phyloP scores from a whole-genome alignment of 306 rosid genomes.

The Betula pendula region DNA sequence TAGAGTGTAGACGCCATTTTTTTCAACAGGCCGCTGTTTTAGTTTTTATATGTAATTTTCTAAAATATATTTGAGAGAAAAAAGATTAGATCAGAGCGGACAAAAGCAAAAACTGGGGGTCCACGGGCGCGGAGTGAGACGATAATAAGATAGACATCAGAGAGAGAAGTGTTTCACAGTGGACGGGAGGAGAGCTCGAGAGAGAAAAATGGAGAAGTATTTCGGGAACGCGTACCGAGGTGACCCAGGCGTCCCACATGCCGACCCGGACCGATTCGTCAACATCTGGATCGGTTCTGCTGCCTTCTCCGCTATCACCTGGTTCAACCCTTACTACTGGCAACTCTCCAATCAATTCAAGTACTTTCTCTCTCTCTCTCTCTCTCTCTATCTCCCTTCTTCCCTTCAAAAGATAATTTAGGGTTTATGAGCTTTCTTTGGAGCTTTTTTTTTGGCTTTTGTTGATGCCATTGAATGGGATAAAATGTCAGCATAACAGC shows the following conservation, averaged over 20 bases:
- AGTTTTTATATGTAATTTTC: no score
- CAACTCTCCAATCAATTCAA: constrained; percentile 65
- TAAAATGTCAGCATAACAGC: neutral
- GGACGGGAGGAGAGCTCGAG: neutral
- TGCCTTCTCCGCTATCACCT: constrained; percentile 49
- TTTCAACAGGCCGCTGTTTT: no score
- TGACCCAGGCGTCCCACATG: constrained; percentile 89
- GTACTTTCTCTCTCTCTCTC: constrained; percentile 30
- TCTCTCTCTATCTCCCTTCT: neutral
- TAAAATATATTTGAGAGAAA: no score
- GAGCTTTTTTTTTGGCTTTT: neutral
- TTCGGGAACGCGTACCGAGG: constrained; percentile 90
- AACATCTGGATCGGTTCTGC: constrained; percentile 78
- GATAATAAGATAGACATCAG: neutral
- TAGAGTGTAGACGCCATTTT: no score
- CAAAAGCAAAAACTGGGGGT: neutral
- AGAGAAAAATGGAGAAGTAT: constrained; percentile 72
- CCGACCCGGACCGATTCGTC: constrained; percentile 57
- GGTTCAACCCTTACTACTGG: constrained; percentile 74
- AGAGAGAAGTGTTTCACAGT: neutral
- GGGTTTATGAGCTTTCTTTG: neutral
- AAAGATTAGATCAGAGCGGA: no score
- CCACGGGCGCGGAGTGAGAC: neutral
- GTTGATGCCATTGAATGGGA: neutral
- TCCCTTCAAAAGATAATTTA: neutral